Base-by-base conservation (phyloP, 805 yeast species). In the Ascoidea asiatica region DNA sequence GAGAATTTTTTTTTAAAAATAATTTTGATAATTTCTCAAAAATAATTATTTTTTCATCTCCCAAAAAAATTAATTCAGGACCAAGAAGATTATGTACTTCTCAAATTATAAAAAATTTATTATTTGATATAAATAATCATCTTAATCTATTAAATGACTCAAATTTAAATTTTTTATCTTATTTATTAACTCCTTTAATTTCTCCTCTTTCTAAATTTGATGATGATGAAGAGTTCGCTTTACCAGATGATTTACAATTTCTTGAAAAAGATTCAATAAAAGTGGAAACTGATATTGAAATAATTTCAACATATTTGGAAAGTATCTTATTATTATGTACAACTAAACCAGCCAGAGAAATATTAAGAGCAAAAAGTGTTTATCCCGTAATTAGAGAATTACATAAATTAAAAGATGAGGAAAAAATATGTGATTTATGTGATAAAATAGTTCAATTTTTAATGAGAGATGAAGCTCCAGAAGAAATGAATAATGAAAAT, bases 11-110 rank as follows among this genome's bases (percentile, higher is more conserved):
- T 55, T 73, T 81, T 2, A 69, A 71, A 52, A 95, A 84, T 63
- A 69, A 57, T 4, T 86, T 86, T 56, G 95, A 87, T 57, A 66
- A 62, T 18, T 81, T 84, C 87, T 19, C 77, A 88, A n/a, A 86
- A 86, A 57, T 62, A 88, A 21, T 66, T 85, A 48, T 92, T 79
- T 0, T 88, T 87, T 29, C 35, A 8, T 8, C 8, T 63, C 82
- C 96, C 4, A 89, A 85, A 56, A 76, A 79, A 55, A 82, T 79
- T 52, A 89, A 82, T 56, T 70, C 85, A 13, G 77, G 76, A 54
- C 75, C 77, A 21, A 78, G 97, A 64, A 74, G 97, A 62, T 89
- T 83, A 58, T 97, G 95, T 56, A 89, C 86, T 37, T 94, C 95
- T 1, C 82, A 95, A 4, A 83, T 96, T 1, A 84, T 92, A 53